A percentile compares a stretch with the other conserved stretches of the same genome.
phyloP scores from a whole-genome alignment of 2,329 filamentous ascomycete species.

The Pezizomycotina sp. region DNA sequence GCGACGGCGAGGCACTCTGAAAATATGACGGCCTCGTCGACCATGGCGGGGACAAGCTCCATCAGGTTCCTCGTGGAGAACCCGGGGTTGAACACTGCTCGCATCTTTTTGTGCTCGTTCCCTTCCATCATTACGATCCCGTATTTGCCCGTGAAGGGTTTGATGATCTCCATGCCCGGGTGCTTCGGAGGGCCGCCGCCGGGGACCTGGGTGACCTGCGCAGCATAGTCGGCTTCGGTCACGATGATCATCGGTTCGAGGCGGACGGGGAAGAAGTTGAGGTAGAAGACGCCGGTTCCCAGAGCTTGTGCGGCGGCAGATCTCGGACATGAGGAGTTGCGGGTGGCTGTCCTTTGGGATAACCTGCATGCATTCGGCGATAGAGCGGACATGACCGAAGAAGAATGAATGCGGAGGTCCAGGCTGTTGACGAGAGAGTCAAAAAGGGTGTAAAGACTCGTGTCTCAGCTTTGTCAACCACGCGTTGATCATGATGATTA shows the following conservation, averaged over 20 bases:
- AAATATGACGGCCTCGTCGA: slow-evolving; percentile 27
- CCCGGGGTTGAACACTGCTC: slow-evolving; percentile 30
- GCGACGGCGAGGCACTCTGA: slow-evolving; percentile 22
- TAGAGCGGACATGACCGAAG: too few relatives aligned
- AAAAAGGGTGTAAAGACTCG: too few relatives aligned
- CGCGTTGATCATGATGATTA: too few relatives aligned
- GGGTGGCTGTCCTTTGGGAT: too few relatives aligned
- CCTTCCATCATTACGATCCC: slow-evolving; percentile 30
- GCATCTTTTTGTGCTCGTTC: slow-evolving; percentile 29
- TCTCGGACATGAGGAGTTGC: too few relatives aligned
- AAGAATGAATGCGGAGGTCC: too few relatives aligned
- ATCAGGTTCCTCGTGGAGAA: slow-evolving; percentile 30
- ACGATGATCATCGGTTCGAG: slow-evolving; percentile 29
- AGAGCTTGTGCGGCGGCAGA: too few relatives aligned
- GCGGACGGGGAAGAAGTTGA: slow-evolving; percentile 31
- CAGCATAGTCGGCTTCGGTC: slow-evolving; percentile 29
- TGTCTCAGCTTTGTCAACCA: too few relatives aligned
- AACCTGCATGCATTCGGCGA: too few relatives aligned
- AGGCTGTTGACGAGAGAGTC: too few relatives aligned
- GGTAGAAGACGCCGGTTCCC: slow-evolving; percentile 28
- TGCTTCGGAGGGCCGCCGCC: slow-evolving; percentile 29
- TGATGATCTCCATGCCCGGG: slow-evolving; percentile 24
- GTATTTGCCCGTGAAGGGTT: slow-evolving; percentile 26
- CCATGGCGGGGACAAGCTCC: slow-evolving; percentile 27
- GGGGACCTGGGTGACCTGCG: slow-evolving; percentile 30